Evolutionary conservation across 225 moss, liverwort and hornwort species (phyloP).

Genomic region (Neckera pumila): DNA sequence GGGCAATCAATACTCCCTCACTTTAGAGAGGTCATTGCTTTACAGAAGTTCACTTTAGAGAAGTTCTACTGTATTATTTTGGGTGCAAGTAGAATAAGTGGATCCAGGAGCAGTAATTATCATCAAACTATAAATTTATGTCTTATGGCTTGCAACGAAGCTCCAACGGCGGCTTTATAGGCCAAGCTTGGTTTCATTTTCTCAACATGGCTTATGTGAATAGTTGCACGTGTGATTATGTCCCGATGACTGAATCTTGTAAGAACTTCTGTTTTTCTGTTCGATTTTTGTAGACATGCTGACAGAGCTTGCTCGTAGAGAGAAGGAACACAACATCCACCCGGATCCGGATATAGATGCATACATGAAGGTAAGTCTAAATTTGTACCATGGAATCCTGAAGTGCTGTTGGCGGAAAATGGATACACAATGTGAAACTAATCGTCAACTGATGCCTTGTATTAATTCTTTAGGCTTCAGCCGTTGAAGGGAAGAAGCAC

Average conservation of each 20-base stretch:
- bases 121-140: not conserved
- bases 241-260: not conserved
- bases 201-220: not conserved
- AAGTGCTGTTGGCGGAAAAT: not conserved
- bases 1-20: no score
- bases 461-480: slow-evolving; percentile 7
- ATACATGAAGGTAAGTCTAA: slow-evolving; percentile 65
- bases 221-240: not conserved
- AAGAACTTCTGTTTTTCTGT: not conserved
- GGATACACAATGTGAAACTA: not conserved
- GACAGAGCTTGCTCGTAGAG: slow-evolving; percentile 59
- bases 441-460: not conserved
- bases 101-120: not conserved
- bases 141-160: not conserved
- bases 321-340: slow-evolving; percentile 54
- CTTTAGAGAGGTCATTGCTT: no score
- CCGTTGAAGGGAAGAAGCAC: slow-evolving; percentile 53
- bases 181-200: not conserved
- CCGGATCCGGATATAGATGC: slow-evolving; percentile 82
- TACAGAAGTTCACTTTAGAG: no score
- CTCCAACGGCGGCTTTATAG: not conserved
- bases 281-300: slow-evolving; percentile 48
- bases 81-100: not conserved
- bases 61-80: not conserved
- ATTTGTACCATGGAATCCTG: not conserved